phyloP scores from a whole-genome alignment of 495 filamentous ascomycete genomes.

The Pseudevernia furfuracea region DNA sequence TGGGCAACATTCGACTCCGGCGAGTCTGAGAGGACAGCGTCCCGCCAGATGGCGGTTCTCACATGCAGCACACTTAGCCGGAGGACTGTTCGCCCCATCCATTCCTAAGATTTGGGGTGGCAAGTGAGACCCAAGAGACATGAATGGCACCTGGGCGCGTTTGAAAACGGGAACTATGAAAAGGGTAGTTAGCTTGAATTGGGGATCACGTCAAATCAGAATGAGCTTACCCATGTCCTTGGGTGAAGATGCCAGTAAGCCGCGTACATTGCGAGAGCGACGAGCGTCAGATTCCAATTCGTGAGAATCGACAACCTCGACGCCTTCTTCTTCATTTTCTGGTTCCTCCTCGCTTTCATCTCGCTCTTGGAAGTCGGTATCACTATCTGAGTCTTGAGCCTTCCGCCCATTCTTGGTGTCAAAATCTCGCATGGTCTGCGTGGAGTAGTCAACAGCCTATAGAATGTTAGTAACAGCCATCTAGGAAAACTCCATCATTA shows the following conservation, averaged over 20 bases:
- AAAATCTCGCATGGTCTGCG: constrained; percentile 8
- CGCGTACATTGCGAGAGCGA: neutral
- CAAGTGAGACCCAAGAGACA: neutral
- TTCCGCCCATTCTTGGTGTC: constrained; percentile 4
- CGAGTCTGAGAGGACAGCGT: constrained; percentile 51
- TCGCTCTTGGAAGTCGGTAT: constrained; percentile 47
- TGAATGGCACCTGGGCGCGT: constrained; percentile 30
- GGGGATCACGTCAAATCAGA: neutral
- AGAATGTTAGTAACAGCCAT: neutral
- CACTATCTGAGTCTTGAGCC: constrained; percentile 31
- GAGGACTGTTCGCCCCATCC: constrained; percentile 16
- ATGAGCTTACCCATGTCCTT: neutral
- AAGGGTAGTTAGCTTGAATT: neutral
- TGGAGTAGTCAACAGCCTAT: constrained; percentile 25
- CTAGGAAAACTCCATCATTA: neutral
- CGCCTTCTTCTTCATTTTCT: constrained; percentile 30
- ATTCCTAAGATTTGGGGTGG: neutral
- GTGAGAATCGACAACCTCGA: constrained; percentile 18
- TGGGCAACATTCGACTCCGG: constrained; percentile 55
- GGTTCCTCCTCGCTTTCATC: constrained; percentile 32
- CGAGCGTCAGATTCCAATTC: constrained; percentile 13
- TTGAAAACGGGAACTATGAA: constrained; percentile 33
- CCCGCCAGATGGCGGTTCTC: constrained; percentile 44
- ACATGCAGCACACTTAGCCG: constrained; percentile 49
- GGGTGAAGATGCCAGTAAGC: constrained; percentile 5